Conservation (phyloP, 148 eudicot genomes). For the Persicaria maculosa region DNA sequence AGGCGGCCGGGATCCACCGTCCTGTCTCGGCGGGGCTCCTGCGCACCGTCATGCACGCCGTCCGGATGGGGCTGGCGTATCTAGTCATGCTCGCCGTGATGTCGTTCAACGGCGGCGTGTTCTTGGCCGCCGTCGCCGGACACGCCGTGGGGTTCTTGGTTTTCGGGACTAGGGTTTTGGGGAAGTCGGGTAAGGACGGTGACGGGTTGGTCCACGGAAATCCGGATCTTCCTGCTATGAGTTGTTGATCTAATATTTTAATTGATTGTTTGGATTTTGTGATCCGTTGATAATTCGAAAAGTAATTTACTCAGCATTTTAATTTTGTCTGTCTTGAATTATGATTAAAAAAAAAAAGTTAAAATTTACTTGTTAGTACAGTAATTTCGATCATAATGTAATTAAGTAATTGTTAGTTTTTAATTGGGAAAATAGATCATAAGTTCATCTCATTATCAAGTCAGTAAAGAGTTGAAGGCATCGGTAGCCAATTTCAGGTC, state of each 20-base stretch:
- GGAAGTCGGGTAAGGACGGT: neutral
- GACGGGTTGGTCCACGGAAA: neutral
- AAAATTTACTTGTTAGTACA: too few relatives aligned
- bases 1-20: neutral
- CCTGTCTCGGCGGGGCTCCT: conserved; percentile 18
- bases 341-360: too few relatives aligned
- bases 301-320: too few relatives aligned
- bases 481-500: too few relatives aligned
- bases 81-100: conserved; percentile 50
- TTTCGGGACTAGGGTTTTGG: conserved; percentile 5
- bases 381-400: too few relatives aligned
- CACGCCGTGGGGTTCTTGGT: conserved; percentile 13
- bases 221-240: neutral
- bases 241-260: neutral
- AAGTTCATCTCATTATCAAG: too few relatives aligned
- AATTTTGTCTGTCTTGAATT: too few relatives aligned
- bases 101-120: conserved; percentile 52
- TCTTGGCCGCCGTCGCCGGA: conserved; percentile 25
- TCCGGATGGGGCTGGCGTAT: conserved; percentile 34
- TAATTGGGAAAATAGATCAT: too few relatives aligned
- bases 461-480: too few relatives aligned
- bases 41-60: conserved; percentile 18
- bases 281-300: too few relatives aligned
- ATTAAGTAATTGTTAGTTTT: too few relatives aligned
- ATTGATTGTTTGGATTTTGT: too few relatives aligned